Evolutionary conservation across 1,284 basidiomycete genomes (phyloP), one percentile per base, ranked within the genome.

Genomic region (Phellinidium pouzarii): DNA sequence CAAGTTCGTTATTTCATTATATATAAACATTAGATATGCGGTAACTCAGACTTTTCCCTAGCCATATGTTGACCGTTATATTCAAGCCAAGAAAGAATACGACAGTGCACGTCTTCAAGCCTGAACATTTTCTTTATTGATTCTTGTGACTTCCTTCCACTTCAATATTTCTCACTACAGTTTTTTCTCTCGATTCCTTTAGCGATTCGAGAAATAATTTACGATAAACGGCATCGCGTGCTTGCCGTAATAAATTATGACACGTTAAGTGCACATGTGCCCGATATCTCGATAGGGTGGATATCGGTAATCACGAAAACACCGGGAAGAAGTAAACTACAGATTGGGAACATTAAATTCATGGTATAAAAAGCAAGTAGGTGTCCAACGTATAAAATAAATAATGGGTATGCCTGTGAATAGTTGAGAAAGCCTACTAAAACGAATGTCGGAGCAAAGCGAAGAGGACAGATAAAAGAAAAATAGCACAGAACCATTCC

Each of bases 1-100:
- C 40, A 41, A 38, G 60, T 59, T 54, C 44, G 44, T 17, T 6
- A n/a, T 46, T 22, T 14, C 22, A 7, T 31, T 36, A 9, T 2
- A 11, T 29, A 23, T 31, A 17, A 12, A 2, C 19, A 2, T 34
- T 11, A n/a, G 5, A 11, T 20, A 34, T 11, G 2, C 22, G 5
- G 5, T 9, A 26, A 29, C 34, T 34, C 12, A 17, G n/a, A 9
- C 19, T 29, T 20, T 27, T 29, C 26, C 27, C 9, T 19, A 46
- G 44, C 12, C 29, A 3, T 46, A 46, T 36, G 27, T 20, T 12
- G 44, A 46, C 17, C n/a, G 27, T 19, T 29, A 14, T 26, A 36
- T 11, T 22, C 27, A 46, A 34, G 29, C 8, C 1, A 29, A 20
- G 26, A 34, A 46, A 20, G 44, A 29, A 14, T 46, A n/a, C n/a